Evolutionary conservation across 371 early-diverging fungal genomes (phyloP), one percentile per base, ranked within the genome.

Genomic region (Actinomortierella ambigua): DNA sequence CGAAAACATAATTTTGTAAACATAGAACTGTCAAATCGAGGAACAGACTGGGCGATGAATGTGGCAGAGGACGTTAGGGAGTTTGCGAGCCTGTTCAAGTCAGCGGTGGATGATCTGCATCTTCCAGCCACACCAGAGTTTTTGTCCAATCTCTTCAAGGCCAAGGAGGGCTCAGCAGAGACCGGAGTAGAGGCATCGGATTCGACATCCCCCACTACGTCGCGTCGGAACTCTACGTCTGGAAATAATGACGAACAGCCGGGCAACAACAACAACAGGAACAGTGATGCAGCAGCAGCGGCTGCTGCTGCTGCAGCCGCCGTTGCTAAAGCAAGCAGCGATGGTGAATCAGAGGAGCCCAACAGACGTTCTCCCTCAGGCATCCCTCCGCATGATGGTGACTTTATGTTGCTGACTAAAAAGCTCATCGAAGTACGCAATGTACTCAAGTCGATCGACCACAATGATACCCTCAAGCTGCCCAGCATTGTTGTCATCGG

Each of bases 401-500:
- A 89, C 63, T 86, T 98, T 55, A 92, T 96, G 90, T 80, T 90
- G 67, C 73, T 98, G 64, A 98, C 96, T 3, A 92, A 91, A 63
- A 94, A 92, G 73, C 78, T 98, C 59, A 94, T 98, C 46, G 97
- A 98, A 65, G 90, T 98, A 29, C 90, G 97, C 53, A 95, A 92
- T 63, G 89, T 96, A 26, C 83, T 98, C 39, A 92, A 94, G 68
- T 87, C 93, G 1, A 90, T 96, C 59, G 83, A 88, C 41, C 84
- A 88, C 61, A 85, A 87, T 44, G 87, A 86, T 62, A 86, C 91
- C 15, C 81, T 97, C 53, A 86, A 88, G 57, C 75, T 99, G 20
- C 99, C 99, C 0, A 92, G 93, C 76, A 98, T 99, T 59, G 98
- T 99, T 28, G 99, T 98, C 5, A 87, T 99, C 65, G 99, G 99